Base-by-base conservation (phyloP, 805 yeast genomes). In the Maudiozyma serrabonitensis region DNA sequence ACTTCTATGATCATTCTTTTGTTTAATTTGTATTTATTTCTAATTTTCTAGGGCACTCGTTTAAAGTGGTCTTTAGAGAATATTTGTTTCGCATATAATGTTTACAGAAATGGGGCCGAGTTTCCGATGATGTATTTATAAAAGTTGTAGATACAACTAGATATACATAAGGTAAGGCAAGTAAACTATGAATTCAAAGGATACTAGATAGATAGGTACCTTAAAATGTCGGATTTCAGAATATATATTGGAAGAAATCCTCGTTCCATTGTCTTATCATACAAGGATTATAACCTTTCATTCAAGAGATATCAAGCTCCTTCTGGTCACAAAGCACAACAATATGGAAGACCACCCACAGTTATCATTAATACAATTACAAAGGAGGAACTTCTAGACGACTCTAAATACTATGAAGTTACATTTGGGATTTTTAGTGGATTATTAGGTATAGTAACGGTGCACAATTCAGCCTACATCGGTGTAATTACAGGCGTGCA, bases 221-320 rank as follows among this genome's bases (percentile, higher is more conserved):
- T 11, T 6, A 18, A 28, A 9, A 47, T 47, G 50, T 31, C 43
- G 3, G 50, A 47, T 6, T 15, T 47, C 26, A 41, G 42, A 21
- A 9, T 86, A 12, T 80, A 73, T 63, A 72, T 84, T 47, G 79
- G 84, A 49, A 77, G 74, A 50, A 63, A 71, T 34, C 91, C 93
- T 1, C 71, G 96, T 48, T 76, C 90, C 11, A 70, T 87, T 50
- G 83, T 87, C 2, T 69, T 88, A 3, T 77, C 80, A 3, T 75
- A 83, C 19, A 73, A 75, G 42, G 75, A 74, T 26, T 76, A 72
- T 60, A 86, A 82, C 1, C 70, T 88, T 52, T 70, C 82, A 3
- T 71, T 88, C 45, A 72, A 82, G 73, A 50, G 60, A 43, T 34
- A 52, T n/a, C 51, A 51, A 26, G 48, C 53, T 7, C 35, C 56